These are phyloP conservation scores for Canavalia gladiata DNA, from an alignment of 306 rosid genomes.

Conservation along the genomic window DNA sequence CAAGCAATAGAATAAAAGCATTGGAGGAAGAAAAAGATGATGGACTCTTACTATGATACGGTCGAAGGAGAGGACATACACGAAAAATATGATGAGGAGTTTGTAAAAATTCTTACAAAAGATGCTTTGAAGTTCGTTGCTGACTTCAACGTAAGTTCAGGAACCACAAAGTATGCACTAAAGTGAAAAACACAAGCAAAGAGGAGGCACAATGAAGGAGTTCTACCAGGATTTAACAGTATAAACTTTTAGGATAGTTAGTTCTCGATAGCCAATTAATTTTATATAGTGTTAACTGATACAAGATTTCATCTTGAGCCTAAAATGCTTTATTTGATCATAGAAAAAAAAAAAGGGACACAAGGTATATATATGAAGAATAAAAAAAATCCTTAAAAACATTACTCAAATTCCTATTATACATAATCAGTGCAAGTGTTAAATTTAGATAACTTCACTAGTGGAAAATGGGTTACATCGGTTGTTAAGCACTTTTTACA, in stretches of 20 bases:
- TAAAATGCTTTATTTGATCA: slow-evolving; percentile 3
- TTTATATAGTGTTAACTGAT: slow-evolving; percentile 3
- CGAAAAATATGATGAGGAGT: slow-evolving; percentile 77
- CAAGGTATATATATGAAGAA: slow-evolving; percentile 20
- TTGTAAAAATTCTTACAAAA: slow-evolving; percentile 69
- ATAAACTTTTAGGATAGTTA: too few relatives aligned
- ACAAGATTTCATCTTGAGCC: slow-evolving; percentile 19
- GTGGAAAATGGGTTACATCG: too few relatives aligned
- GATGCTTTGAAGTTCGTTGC: slow-evolving; percentile 82
- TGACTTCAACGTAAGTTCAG: slow-evolving; percentile 80
- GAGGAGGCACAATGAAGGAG: slow-evolving; percentile 76
- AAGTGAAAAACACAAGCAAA: slow-evolving; percentile 81
- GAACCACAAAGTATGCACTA: slow-evolving; percentile 71
- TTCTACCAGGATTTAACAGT: slow-evolving; percentile 61
- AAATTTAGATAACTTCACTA: slow-evolving; percentile 70
- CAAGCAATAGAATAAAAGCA: background rate
- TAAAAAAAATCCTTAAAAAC: background rate
- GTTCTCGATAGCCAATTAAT: slow-evolving; percentile 26
- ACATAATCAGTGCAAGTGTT: slow-evolving; percentile 83
- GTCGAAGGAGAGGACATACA: slow-evolving; percentile 79
- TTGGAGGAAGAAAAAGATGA: slow-evolving; percentile 28
- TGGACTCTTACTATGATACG: slow-evolving; percentile 66
- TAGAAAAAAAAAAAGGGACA: background rate
- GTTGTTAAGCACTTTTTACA: too few relatives aligned
- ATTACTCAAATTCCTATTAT: slow-evolving; percentile 82